Conservation (phyloP, 2,329 filamentous ascomycete genomes). For the Gremmenia infestans region DNA sequence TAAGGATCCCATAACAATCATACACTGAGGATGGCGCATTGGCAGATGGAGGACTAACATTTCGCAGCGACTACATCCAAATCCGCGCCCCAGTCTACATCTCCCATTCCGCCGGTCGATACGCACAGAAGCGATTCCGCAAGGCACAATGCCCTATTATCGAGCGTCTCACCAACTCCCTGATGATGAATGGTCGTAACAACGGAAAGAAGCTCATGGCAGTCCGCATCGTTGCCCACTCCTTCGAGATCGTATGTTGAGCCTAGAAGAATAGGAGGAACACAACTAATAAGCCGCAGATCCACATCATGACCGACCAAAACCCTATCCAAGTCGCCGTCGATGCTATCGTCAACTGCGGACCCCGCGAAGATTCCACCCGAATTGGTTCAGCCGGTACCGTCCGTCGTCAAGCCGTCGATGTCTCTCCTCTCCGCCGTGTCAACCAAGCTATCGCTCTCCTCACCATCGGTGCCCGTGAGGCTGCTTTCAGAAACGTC, state of each 20-base stretch:
- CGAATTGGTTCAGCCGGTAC: slow-evolving; percentile 99
- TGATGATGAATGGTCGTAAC: slow-evolving; percentile 99
- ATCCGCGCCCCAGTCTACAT: slow-evolving; percentile 99
- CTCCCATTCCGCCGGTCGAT: slow-evolving; percentile 97
- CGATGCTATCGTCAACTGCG: slow-evolving; percentile 99
- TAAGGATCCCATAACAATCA: slow-evolving; percentile 51
- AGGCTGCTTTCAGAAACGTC: slow-evolving; percentile 99
- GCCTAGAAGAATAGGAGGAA: slow-evolving; percentile 7
- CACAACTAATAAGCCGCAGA: slow-evolving; percentile 47
- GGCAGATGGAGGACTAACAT: slow-evolving; percentile 28
- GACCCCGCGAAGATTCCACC: slow-evolving; percentile 98
- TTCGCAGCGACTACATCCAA: slow-evolving; percentile 93
- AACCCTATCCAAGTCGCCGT: slow-evolving; percentile 99
- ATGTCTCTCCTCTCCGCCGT: slow-evolving; percentile 98
- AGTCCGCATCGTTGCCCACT: slow-evolving; percentile 96
- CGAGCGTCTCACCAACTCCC: slow-evolving; percentile 99
- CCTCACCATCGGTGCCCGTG: slow-evolving; percentile 96
- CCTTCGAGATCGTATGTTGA: slow-evolving; percentile 95
- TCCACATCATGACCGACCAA: slow-evolving; percentile 99
- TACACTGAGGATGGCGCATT: slow-evolving; percentile 19
- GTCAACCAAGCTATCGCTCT: slow-evolving; percentile 99
- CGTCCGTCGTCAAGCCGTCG: slow-evolving; percentile 99
- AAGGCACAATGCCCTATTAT: slow-evolving; percentile 99
- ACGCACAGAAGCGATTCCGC: slow-evolving; percentile 99
- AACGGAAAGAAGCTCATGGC: slow-evolving; percentile 99